Percentiles rank a stretch among this genome's conserved stretches.
phyloP scores from a whole-genome alignment of 2,329 filamentous ascomycete genomes.

The Harringtonia aguacate region DNA sequence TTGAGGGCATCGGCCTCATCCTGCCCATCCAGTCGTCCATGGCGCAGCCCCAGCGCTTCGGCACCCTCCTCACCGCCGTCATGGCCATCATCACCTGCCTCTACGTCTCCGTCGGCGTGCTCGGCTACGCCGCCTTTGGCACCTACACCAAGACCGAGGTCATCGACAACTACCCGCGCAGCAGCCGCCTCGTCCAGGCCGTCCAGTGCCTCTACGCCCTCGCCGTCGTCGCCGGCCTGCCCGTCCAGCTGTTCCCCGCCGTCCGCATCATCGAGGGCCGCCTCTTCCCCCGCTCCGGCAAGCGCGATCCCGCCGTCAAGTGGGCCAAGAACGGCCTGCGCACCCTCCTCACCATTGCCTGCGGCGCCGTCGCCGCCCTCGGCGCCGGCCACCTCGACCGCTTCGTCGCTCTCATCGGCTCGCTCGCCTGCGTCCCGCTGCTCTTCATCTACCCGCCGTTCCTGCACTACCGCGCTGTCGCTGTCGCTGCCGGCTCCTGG shows the following conservation, averaged over 20 bases:
- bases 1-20: slow-evolving; percentile 68
- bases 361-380: slow-evolving; percentile 48
- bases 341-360: slow-evolving; percentile 42
- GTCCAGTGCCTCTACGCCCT: slow-evolving; percentile 67
- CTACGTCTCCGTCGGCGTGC: slow-evolving; percentile 60
- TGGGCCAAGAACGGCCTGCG: slow-evolving; percentile 68
- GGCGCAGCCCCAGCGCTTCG: slow-evolving; percentile 58
- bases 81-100: slow-evolving; percentile 65
- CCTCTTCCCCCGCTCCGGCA: slow-evolving; percentile 56
- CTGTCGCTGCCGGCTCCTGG: slow-evolving; percentile 36
- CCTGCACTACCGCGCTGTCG: slow-evolving; percentile 58
- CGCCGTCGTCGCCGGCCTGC: slow-evolving; percentile 62
- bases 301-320: slow-evolving; percentile 52
- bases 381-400: slow-evolving; percentile 62
- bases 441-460: slow-evolving; percentile 69
- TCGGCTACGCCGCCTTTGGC: slow-evolving; percentile 68
- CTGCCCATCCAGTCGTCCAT: slow-evolving; percentile 68
- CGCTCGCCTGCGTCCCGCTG: slow-evolving; percentile 62
- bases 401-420: slow-evolving; percentile 65
- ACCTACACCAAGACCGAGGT: slow-evolving; percentile 59
- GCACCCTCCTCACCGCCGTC: slow-evolving; percentile 52
- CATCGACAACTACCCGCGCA: slow-evolving; percentile 66
- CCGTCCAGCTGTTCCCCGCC: slow-evolving; percentile 66
- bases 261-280: slow-evolving; percentile 59
- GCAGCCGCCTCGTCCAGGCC: slow-evolving; percentile 60